Evolutionary conservation across 768 basidiomycete species (phyloP), one percentile per base, ranked within the genome.

Genomic region (Thelephora aurantiotincta): DNA sequence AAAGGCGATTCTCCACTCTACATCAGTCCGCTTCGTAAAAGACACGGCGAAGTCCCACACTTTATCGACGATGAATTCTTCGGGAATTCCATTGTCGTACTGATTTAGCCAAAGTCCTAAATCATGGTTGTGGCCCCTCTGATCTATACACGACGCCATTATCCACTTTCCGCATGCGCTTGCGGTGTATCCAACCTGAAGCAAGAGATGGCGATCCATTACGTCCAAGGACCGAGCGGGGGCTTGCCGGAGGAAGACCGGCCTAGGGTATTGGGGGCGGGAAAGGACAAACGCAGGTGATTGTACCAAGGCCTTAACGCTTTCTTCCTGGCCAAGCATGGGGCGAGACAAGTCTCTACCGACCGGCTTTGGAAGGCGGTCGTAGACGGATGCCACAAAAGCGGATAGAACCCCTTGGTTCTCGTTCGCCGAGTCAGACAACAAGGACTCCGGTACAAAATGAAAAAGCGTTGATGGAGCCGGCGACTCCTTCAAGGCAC

Each of bases 1-100:
- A 48, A 92, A 68, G 7, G 82, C 78, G 11, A 91, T 64, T 45
- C 81, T 72, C 89, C 89, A 92, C 58, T 91, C 86, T 18, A 88
- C 66, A 57, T 78, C 76, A 11, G 80, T 80, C 51, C 68, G 74
- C 55, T 69, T 70, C 11, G 79, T 76, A 55, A 83, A 74, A 33
- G 72, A 68, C 47, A 72, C 58, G 0, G 71, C 73, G 60, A 91
- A 86, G 12, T 70, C 69, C 86, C 87, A 89, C 6, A 91, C 68
- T 50, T 75, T 76, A 44, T 61, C 65, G 2, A 80, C 70, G 3
- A 75, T 61, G 50, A 74, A 74, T 12, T 63, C 62, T 50, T 77
- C 75, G 18, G 71, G 67, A 5, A 59, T 56, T n/a, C 41, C 20
- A 13, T 60, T 58, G 12, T 67, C 65, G 9, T 71, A 69, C 37